Evolutionary conservation across 257 asterid genomes (phyloP), one percentile per base, ranked within the genome.

Genomic region (Lithospermum erythrorhizon): DNA sequence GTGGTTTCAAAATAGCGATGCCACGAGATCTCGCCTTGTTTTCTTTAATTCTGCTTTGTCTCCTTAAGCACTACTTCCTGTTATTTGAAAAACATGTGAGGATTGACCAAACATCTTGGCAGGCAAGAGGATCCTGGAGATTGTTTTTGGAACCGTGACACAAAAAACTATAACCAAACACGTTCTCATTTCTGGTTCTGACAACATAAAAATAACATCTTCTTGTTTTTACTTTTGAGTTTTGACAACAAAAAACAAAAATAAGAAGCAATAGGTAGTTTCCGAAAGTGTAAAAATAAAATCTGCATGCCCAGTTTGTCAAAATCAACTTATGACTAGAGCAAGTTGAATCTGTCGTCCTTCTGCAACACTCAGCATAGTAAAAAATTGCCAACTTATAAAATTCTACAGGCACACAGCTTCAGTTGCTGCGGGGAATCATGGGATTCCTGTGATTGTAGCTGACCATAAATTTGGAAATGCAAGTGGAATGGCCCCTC

Each of bases 401-500:
- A 24, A 27, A 64, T 55, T 8, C 52, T 65, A 57, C 85, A 93
- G 99, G 77, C 99, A 93, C 76, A 93, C 99, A 24, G 95, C 96
- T 67, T 81, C 97, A 13, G 83, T 72, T 64, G 94, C 99, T 60
- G 88, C 99, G 30, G 99, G 99, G 67, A 93, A 93, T 76, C 97
- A 93, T 66, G 99, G 97, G 61, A 71, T 93, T 72, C 73, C 78
- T 61, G 99, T 93, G 60, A 84, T 86, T 64, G 99, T 89, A 63
- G 86, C 97, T 69, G 97, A 88, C 14, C 89, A 93, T 79, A 62
- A 69, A 60, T 93, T 93, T 71, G 99, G 99, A 67, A 80, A 93
- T 80, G 99, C 99, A 62, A 93, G 99, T 76, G 99, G 99, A 64
- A 93, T 93, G 97, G 97, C 99, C 76, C 99, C 99, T 68, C 97